Conservation (phyloP, 768 basidiomycete species). For the Lactarius indigo region DNA sequence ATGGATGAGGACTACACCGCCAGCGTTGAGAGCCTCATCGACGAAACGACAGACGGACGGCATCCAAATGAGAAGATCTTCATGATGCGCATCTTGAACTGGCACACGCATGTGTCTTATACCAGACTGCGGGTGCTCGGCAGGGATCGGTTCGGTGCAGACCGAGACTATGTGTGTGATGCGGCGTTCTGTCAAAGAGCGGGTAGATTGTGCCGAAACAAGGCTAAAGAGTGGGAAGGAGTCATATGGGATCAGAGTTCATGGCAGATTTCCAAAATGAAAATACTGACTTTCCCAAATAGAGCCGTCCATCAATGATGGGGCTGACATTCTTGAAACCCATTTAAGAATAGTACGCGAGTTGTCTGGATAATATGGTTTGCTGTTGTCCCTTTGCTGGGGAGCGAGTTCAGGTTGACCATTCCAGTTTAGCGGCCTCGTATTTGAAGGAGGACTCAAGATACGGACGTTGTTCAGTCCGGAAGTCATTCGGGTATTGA, state of each 20-base stretch:
- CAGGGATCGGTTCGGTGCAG: constrained; percentile 63
- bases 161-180: constrained; percentile 76
- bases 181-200: constrained; percentile 64
- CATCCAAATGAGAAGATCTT: constrained; percentile 27
- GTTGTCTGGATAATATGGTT: not conserved
- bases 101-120: constrained; percentile 62
- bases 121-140: constrained; percentile 65
- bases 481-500: constrained; percentile 16
- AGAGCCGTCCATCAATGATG: constrained; percentile 62
- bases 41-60: constrained; percentile 27
- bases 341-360: constrained; percentile 22
- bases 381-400: constrained; percentile 4
- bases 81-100: constrained; percentile 24
- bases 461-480: constrained; percentile 8
- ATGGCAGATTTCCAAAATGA: constrained; percentile 21
- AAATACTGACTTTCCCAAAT: constrained; percentile 68
- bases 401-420: not conserved
- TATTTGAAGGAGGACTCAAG: constrained; percentile 16
- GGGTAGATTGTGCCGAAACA: constrained; percentile 62
- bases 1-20: constrained; percentile 27
- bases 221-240: constrained; percentile 39
- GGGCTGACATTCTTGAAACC: constrained; percentile 43
- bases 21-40: constrained; percentile 24
- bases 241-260: constrained; percentile 4
- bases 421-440: not conserved